These are phyloP conservation scores for Drechslerella dactyloides DNA, from an alignment of 2,329 filamentous ascomycete species.

Conservation along the genomic window DNA sequence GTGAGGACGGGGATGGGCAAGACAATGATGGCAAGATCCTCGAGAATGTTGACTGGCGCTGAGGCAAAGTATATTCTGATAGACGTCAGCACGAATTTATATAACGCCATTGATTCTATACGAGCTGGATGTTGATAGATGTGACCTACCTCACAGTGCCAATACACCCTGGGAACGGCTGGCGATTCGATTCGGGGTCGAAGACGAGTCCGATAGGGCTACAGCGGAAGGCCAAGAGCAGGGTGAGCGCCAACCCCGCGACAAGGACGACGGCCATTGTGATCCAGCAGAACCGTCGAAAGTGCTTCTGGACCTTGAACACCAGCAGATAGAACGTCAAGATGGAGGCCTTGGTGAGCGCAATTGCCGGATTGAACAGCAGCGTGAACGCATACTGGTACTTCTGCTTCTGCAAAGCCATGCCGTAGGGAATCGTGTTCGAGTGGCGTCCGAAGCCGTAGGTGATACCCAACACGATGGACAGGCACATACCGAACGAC, in stretches of 20 bases:
- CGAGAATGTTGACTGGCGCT: slow-evolving; percentile 88
- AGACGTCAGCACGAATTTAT: slow-evolving; percentile 60
- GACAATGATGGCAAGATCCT: slow-evolving; percentile 84
- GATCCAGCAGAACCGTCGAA: slow-evolving; percentile 80
- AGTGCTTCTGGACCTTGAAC: slow-evolving; percentile 76
- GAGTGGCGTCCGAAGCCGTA: slow-evolving; percentile 60
- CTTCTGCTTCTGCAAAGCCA: slow-evolving; percentile 31
- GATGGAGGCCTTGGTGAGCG: slow-evolving; percentile 92
- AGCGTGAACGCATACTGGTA: slow-evolving; percentile 48
- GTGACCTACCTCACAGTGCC: slow-evolving; percentile 42
- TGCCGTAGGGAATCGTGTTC: slow-evolving; percentile 56
- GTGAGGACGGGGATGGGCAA: slow-evolving; percentile 88
- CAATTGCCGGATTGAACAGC: slow-evolving; percentile 80
- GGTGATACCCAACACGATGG: slow-evolving; percentile 64
- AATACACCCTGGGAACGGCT: slow-evolving; percentile 47
- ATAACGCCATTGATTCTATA: neutral
- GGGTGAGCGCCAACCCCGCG: slow-evolving; percentile 77
- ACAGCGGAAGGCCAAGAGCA: slow-evolving; percentile 89
- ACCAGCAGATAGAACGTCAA: slow-evolving; percentile 87
- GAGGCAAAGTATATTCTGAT: slow-evolving; percentile 73
- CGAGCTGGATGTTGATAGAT: slow-evolving; percentile 5
- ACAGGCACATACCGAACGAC: slow-evolving; percentile 61
- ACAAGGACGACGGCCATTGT: slow-evolving; percentile 79
- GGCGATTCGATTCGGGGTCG: slow-evolving; percentile 52
- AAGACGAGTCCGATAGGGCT: slow-evolving; percentile 75